Percentiles rank a stretch among this genome's conserved stretches.
Evolutionary conservation across 2,329 filamentous ascomycete genomes (phyloP).

Genomic region (Pyrenochaeta sp.): DNA sequence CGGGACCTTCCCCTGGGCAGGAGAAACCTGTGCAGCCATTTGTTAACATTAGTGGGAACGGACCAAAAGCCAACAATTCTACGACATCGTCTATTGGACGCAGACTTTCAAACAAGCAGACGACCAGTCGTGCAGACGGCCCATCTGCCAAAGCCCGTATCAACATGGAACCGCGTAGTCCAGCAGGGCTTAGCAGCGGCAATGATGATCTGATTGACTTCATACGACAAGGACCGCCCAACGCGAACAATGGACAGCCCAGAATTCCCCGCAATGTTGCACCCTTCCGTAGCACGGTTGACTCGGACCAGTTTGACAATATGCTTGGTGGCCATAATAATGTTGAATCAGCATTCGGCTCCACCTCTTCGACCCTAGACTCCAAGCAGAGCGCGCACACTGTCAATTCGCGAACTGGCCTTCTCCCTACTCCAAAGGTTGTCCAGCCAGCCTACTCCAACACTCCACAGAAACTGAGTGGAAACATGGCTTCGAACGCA

Average conservation of each 20-base stretch:
- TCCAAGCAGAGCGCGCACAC: conserved; percentile 63
- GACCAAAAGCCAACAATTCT: conserved; percentile 23
- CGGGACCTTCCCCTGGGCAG: conserved; percentile 64
- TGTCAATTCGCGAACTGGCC: conserved; percentile 77
- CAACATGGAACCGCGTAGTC: conserved; percentile 68
- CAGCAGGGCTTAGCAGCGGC: conserved; percentile 72
- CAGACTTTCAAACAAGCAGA: conserved; percentile 37
- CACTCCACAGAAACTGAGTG: conserved; percentile 43
- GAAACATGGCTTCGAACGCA: conserved; percentile 39
- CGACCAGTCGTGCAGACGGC: conserved; percentile 26
- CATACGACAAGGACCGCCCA: conserved; percentile 84
- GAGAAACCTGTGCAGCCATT: conserved; percentile 47
- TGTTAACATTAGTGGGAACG: conserved; percentile 31
- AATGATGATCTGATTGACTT: conserved; percentile 90
- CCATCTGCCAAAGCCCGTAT: conserved; percentile 36
- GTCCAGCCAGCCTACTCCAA: conserved; percentile 50
- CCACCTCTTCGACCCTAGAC: conserved; percentile 44
- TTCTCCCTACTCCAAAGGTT: conserved; percentile 57
- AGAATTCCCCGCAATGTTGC: conserved; percentile 84
- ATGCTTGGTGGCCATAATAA: conserved; percentile 46
- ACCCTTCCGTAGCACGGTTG: conserved; percentile 84
- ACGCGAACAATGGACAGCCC: conserved; percentile 64
- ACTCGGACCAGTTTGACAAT: conserved; percentile 76
- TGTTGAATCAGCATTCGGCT: conserved; percentile 46
- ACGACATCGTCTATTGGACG: conserved; percentile 40